Percentiles rank a stretch among this genome's conserved stretches.
phyloP scores from a whole-genome alignment of 2,329 filamentous ascomycete species.

The Grosmannia clavigera region DNA sequence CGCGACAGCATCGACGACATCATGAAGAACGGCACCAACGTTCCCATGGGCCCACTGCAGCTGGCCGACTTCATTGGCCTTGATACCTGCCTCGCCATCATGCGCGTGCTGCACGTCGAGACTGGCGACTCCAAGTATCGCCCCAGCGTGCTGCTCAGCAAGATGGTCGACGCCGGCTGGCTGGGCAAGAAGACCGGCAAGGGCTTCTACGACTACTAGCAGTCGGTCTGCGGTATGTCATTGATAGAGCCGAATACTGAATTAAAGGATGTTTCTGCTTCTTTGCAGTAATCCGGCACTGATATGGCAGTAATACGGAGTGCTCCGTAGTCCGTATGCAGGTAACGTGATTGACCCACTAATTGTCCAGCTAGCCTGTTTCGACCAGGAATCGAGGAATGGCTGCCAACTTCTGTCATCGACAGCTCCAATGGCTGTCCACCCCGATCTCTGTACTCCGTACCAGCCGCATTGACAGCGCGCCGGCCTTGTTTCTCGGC shows the following conservation, averaged over 20 bases:
- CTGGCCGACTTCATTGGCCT: slow-evolving; percentile 95
- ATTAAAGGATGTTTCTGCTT: no score
- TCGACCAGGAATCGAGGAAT: no score
- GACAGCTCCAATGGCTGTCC: neutral
- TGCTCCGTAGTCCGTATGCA: no score
- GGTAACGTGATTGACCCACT: no score
- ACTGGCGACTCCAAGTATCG: slow-evolving; percentile 94
- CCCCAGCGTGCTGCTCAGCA: slow-evolving; percentile 72
- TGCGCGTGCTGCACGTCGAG: slow-evolving; percentile 86
- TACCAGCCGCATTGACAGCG: neutral
- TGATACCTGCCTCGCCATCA: slow-evolving; percentile 92
- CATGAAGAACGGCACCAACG: slow-evolving; percentile 99
- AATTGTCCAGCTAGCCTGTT: no score
- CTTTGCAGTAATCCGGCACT: no score
- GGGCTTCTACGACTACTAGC: slow-evolving; percentile 75
- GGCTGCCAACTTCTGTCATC: neutral
- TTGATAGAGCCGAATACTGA: no score
- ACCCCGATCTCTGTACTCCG: neutral
- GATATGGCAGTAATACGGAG: no score
- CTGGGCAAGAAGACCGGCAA: slow-evolving; percentile 94
- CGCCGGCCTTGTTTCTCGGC: neutral
- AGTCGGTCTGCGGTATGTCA: no score
- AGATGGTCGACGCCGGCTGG: slow-evolving; percentile 98
- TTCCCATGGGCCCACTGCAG: slow-evolving; percentile 91
- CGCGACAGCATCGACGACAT: slow-evolving; percentile 92